Conservation (phyloP, 169 alveolate species). For the Besnoitia besnoiti region DNA sequence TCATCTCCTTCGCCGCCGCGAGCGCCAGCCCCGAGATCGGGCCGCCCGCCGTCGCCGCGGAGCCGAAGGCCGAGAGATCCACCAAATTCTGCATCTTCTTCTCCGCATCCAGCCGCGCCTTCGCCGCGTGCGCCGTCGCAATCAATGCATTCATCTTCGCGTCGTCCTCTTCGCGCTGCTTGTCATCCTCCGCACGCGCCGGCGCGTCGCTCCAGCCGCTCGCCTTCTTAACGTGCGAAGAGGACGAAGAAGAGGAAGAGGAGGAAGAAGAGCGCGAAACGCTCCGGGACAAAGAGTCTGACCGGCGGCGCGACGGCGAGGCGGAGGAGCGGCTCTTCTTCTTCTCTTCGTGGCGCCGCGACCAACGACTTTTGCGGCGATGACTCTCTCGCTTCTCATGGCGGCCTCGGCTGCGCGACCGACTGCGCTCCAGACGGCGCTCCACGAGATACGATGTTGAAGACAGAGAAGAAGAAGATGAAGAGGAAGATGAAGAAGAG, state of each 20-base stretch:
- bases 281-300: no score
- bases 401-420: neutral
- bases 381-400: neutral
- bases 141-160: neutral
- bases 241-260: neutral
- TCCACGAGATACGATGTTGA: neutral
- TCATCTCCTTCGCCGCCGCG: neutral
- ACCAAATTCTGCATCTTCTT: neutral
- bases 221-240: neutral
- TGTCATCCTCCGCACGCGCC: neutral
- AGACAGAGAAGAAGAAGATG: neutral
- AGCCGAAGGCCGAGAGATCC: neutral
- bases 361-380: neutral
- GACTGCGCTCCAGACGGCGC: neutral
- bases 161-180: neutral
- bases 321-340: neutral
- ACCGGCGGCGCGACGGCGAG: conserved; percentile 2
- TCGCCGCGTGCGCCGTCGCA: neutral
- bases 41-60: neutral
- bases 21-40: neutral
- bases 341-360: neutral
- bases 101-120: neutral
- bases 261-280: no score
- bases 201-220: neutral
- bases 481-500: neutral